Evolutionary conservation across 768 basidiomycete genomes (phyloP), one percentile per base, ranked within the genome.

Genomic region (Mrakia gelida): DNA sequence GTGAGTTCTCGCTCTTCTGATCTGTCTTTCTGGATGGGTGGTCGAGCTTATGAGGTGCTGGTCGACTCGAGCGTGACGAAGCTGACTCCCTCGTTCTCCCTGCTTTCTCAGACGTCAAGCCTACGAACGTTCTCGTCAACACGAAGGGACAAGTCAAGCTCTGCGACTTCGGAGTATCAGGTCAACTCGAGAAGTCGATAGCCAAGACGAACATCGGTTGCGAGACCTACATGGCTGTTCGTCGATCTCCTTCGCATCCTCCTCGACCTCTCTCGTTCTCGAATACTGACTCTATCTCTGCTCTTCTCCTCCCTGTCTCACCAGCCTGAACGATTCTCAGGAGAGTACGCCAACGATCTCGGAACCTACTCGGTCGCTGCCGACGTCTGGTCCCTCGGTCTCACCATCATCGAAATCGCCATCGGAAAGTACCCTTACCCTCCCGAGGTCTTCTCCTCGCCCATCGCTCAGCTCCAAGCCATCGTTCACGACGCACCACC

Each of bases 161-260:
- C 1, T 97, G 95, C 83, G 97, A 99, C 83, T 99, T 99, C 84
- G 97, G 97, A n/a, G 94, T 98, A 0, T 97, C 95, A 13, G 96
- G 96, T 9, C 95, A 99, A 83, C 89, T 99, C 56, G 96, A 99
- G 85, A 94, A 94, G 84, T 92, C 91, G 76, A 87, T 99, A 30
- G 97, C 97, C 26, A 96, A 95, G 85, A 99, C 97, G 9, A 98
- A 98, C 82, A 98, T 99, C 56, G 97, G 97, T 10, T 99, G 97
- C 83, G 97, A 99, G 84, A 92, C 90, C 79, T 99, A 99, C 85
- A 98, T 99, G 95, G 96, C 96, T 70, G 94, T 94, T 88, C 41
- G 34, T 81, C 34, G 7, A 49, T 30, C n/a, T 45, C 67, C 26
- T 52, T 56, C 70, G 28, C 30, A 4, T 61, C 18, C 38, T 34